phyloP scores from a whole-genome alignment of 768 basidiomycete genomes.

The Leccinum obscurum region DNA sequence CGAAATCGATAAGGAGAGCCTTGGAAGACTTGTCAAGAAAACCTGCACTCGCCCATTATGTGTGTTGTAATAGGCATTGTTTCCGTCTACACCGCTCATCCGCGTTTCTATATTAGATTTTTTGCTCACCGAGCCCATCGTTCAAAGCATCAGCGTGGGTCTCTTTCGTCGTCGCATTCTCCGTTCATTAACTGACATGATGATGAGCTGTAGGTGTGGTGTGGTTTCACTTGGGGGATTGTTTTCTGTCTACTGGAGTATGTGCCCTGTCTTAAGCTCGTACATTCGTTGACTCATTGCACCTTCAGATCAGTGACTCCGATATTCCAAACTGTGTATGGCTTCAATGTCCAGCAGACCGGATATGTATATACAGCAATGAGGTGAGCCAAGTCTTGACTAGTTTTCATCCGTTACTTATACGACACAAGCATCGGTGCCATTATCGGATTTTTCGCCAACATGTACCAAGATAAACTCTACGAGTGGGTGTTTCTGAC shows the following conservation, averaged over 20 bases:
- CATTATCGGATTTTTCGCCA: constrained; percentile 43
- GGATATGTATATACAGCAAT: constrained; percentile 56
- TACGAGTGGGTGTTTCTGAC: constrained; percentile 39
- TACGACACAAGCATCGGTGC: constrained; percentile 48
- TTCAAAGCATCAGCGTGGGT: constrained; percentile 68
- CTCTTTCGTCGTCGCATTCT: background rate
- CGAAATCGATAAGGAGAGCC: constrained; percentile 59
- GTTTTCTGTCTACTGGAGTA: constrained; percentile 66
- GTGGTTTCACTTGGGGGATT: constrained; percentile 74
- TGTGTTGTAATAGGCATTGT: constrained; percentile 36
- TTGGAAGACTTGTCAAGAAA: constrained; percentile 59
- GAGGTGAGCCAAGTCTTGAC: constrained; percentile 38
- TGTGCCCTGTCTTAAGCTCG: background rate
- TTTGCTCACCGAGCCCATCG: constrained; percentile 58
- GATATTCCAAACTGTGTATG: constrained; percentile 55
- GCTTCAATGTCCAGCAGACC: constrained; percentile 56
- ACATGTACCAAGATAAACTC: constrained; percentile 48
- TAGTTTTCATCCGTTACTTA: constrained; percentile 1
- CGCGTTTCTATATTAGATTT: constrained; percentile 17
- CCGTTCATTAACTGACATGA: background rate
- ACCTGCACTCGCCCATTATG: constrained; percentile 71
- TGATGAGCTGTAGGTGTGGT: constrained; percentile 49
- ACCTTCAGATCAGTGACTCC: constrained; percentile 48
- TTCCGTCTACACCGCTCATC: background rate
- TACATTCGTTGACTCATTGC: background rate